These are phyloP conservation scores for Neonectria punicea DNA, from an alignment of 2,329 filamentous ascomycete species.

Conservation along the genomic window DNA sequence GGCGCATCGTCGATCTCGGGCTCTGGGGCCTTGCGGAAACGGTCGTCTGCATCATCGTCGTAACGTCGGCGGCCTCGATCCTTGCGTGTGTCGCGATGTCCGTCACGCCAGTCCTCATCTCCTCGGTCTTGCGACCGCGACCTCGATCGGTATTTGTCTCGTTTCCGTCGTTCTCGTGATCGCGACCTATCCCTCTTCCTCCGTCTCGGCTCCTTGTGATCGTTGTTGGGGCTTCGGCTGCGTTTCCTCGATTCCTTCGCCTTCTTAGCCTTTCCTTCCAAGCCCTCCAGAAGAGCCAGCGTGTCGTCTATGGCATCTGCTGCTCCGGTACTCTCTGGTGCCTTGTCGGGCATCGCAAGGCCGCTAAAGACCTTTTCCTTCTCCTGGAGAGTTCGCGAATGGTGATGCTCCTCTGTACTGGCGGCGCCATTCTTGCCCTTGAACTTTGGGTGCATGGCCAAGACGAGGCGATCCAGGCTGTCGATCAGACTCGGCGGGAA, in stretches of 20 bases:
- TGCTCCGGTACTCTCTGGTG: conserved; percentile 51
- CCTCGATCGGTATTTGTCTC: conserved; percentile 49
- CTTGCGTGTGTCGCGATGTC: conserved; percentile 45
- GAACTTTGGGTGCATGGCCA: conserved; percentile 91
- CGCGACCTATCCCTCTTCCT: conserved; percentile 54
- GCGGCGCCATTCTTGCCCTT: conserved; percentile 65
- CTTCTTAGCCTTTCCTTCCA: conserved; percentile 74
- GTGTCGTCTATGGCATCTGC: conserved; percentile 89
- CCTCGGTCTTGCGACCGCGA: conserved; percentile 52
- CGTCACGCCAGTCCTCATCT: conserved; percentile 59
- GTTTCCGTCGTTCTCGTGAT: conserved; percentile 54
- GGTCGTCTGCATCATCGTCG: conserved; percentile 62
- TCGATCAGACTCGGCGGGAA: conserved; percentile 89
- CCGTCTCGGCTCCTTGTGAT: conserved; percentile 54
- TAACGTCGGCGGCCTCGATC: conserved; percentile 52
- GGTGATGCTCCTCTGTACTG: conserved; percentile 53
- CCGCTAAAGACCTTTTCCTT: conserved; percentile 93
- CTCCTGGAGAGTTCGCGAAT: conserved; percentile 65
- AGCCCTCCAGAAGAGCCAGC: conserved; percentile 86
- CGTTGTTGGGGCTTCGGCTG: conserved; percentile 67
- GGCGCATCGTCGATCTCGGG: conserved; percentile 85
- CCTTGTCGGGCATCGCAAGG: conserved; percentile 84
- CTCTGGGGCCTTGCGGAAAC: conserved; percentile 72
- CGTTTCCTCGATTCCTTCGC: conserved; percentile 64
- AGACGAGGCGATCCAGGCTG: conserved; percentile 88